Evolutionary conservation across 441 rosid species (phyloP), one percentile per base, ranked within the genome.

Genomic region (Erodium moschatum): DNA sequence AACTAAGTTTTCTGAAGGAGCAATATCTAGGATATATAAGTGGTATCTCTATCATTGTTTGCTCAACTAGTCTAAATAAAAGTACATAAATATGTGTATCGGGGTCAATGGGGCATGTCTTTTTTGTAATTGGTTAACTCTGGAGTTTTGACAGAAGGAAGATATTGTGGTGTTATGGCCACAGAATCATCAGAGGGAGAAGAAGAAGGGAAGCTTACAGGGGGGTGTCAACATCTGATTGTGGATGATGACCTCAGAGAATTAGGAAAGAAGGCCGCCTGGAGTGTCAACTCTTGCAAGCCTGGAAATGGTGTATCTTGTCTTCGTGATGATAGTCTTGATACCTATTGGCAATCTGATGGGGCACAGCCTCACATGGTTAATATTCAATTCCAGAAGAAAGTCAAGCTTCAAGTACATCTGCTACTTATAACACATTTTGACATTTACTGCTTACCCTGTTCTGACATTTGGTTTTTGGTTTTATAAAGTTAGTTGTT

Each of bases 211-310:
- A 94, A 86, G 80, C 86, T 91, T n/a, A 84, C 78, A 5, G 93
- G 96, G 66, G 96, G 96, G 46, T 81, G 83, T 65, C 85, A 82
- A 54, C 80, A 80, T 48, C 79, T 91, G 56, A 71, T 64, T 0
- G 81, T 89, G 0, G 94, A 91, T 21, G 97, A 90, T 1, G 96
- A 86, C 77, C 87, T 90, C 12, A 78, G 97, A 80, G 99, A 94
- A 75, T 84, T 90, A 91, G 90, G 97, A 0, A 91, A 87, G 67
- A 94, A 91, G 56, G 99, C 97, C 33, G 92, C 93, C 69, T 94
- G 99, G 97, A 91, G 92, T 64, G 97, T 91, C 19, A 94, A 97
- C 85, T 94, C 97, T 66, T 91, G 96, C 78, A 91, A 94, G 80
- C 87, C 92, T 4, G 94, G 97, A 50, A 91, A 94, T 75, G 90